These are phyloP conservation scores for Penicillium pancosmium DNA, from an alignment of 495 filamentous ascomycete genomes.

Conservation along the genomic window DNA sequence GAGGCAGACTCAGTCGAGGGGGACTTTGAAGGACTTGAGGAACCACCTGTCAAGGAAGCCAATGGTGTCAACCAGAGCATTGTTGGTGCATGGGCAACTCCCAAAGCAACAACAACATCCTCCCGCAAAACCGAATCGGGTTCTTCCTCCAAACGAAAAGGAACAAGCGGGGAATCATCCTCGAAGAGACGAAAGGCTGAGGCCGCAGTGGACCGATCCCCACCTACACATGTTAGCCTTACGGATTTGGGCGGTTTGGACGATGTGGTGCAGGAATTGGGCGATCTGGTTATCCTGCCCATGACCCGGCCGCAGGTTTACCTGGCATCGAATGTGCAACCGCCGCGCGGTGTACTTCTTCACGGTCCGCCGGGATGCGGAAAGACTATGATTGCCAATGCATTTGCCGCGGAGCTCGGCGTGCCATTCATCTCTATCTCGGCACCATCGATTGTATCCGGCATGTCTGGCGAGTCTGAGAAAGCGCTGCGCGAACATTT, in stretches of 20 bases:
- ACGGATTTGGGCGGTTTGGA: slow-evolving; percentile 86
- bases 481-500: slow-evolving; percentile 92
- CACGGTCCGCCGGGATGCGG: slow-evolving; percentile 95
- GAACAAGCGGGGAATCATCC: slow-evolving; percentile 68
- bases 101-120: slow-evolving; percentile 31
- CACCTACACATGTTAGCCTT: slow-evolving; percentile 76
- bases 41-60: slow-evolving; percentile 43
- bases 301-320: slow-evolving; percentile 73
- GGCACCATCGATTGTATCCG: slow-evolving; percentile 85
- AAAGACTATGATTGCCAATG: slow-evolving; percentile 92
- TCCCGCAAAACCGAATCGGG: slow-evolving; percentile 38
- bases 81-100: slow-evolving; percentile 65
- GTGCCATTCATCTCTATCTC: slow-evolving; percentile 87
- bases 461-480: slow-evolving; percentile 96
- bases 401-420: slow-evolving; percentile 82
- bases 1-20: slow-evolving; percentile 63
- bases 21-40: slow-evolving; percentile 65
- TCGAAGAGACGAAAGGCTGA: slow-evolving; percentile 67
- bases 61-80: slow-evolving; percentile 78
- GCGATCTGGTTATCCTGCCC: slow-evolving; percentile 81
- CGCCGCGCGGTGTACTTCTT: slow-evolving; percentile 84
- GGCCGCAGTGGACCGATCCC: slow-evolving; percentile 60
- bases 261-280: slow-evolving; percentile 72
- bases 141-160: slow-evolving; percentile 49
- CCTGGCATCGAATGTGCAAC: slow-evolving; percentile 59